Conservation (phyloP, 2,329 filamentous ascomycete genomes). For the Pseudopithomyces chartarum region DNA sequence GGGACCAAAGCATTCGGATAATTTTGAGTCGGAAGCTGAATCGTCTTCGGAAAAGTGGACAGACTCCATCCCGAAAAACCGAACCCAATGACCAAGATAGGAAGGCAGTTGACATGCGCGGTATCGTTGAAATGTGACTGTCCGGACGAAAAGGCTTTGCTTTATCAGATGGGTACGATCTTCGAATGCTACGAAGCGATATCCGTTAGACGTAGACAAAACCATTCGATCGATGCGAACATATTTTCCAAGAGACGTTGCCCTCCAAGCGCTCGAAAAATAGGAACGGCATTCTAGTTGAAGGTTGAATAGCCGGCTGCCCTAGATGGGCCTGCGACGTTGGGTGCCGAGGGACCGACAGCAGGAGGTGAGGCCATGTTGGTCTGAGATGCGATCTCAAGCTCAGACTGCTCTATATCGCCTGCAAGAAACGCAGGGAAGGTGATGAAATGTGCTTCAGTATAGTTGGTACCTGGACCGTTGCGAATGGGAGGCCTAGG, state of each 20-base stretch:
- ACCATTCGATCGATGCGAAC: not conserved
- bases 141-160: not conserved
- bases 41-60: not conserved
- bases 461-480: not conserved
- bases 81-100: not conserved
- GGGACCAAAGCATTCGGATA: not conserved
- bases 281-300: not conserved
- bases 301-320: not conserved
- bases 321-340: not conserved
- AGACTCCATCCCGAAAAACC: not conserved
- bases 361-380: not conserved
- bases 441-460: not conserved
- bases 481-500: not conserved
- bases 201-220: not conserved
- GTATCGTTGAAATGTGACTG: not conserved
- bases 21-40: not conserved
- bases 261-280: not conserved
- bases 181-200: too few species aligned
- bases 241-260: not conserved
- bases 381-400: not conserved
- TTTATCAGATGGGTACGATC: not conserved
- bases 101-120: not conserved
- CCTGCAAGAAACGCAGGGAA: not conserved
- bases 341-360: not conserved
- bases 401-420: not conserved